Evolutionary conservation across 768 basidiomycete genomes (phyloP).

Genomic region (Tulasnella sp.): DNA sequence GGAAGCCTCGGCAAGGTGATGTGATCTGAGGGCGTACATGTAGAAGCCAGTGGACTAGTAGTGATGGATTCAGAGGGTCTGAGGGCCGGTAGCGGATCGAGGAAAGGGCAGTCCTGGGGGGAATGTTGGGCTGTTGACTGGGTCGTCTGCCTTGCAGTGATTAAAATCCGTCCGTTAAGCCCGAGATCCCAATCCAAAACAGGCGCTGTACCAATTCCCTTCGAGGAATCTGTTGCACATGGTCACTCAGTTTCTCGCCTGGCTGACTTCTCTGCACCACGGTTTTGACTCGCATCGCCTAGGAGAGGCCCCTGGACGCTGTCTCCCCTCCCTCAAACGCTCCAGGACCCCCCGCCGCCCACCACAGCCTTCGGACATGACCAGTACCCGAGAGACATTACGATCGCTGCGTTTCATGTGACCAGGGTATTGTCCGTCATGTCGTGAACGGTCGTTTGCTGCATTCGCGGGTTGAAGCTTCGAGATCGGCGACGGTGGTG

Average conservation of each 20-base stretch:
- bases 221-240: slow-evolving; percentile 5
- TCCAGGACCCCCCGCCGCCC: not conserved
- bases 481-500: not conserved
- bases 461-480: not conserved
- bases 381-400: not conserved
- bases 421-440: not conserved
- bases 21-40: slow-evolving; percentile 13
- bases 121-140: not conserved
- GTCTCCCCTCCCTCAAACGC: not conserved
- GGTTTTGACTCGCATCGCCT: not conserved
- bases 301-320: not conserved
- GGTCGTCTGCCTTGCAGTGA: not conserved
- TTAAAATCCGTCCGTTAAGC: not conserved
- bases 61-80: not conserved
- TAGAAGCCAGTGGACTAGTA: not conserved
- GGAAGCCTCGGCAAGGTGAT: slow-evolving; percentile 1
- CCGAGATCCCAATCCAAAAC: not conserved
- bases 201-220: not conserved
- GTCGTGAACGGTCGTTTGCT: not conserved
- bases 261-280: not conserved
- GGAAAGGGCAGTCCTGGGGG: not conserved
- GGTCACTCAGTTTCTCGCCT: slow-evolving; percentile 2
- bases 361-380: not conserved
- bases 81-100: not conserved
- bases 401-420: not conserved